Evolutionary conservation across 2,329 filamentous ascomycete genomes (phyloP).

Genomic region (Achaetomium macrosporum): DNA sequence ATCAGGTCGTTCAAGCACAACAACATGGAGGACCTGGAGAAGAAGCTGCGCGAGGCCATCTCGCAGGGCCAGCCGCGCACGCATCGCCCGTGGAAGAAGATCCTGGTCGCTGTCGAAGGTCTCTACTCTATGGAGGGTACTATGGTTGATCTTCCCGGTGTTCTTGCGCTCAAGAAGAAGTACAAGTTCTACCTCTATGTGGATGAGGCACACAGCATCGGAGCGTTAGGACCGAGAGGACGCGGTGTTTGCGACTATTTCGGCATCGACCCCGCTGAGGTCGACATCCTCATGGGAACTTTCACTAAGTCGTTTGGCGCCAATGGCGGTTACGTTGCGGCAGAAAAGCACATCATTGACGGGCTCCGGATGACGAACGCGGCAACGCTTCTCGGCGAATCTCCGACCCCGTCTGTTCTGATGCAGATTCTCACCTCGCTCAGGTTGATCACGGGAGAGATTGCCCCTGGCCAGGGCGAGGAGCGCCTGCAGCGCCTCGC

Average conservation of each 20-base stretch:
- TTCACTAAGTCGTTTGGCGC: constrained; percentile 97
- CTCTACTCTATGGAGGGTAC: constrained; percentile 99
- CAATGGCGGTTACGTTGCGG: constrained; percentile 92
- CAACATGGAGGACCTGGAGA: constrained; percentile 83
- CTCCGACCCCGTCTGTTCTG: constrained; percentile 79
- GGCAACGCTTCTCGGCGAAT: constrained; percentile 79
- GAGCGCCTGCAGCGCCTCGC: constrained; percentile 92
- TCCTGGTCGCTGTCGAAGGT: constrained; percentile 90
- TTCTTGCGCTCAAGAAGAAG: constrained; percentile 80
- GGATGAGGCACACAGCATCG: constrained; percentile 94
- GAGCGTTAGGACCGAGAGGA: constrained; percentile 80
- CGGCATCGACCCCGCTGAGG: constrained; percentile 75
- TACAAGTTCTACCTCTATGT: constrained; percentile 97
- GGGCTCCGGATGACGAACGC: constrained; percentile 84
- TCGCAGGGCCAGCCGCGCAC: constrained; percentile 95
- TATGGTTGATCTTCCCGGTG: constrained; percentile 92
- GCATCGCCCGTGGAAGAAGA: constrained; percentile 99
- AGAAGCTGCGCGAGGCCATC: constrained; percentile 81
- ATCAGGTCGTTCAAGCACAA: constrained; percentile 98
- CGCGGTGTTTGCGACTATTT: constrained; percentile 98
- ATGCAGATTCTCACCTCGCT: constrained; percentile 86
- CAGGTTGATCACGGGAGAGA: constrained; percentile 80
- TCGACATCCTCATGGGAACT: constrained; percentile 97
- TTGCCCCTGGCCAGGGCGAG: constrained; percentile 85
- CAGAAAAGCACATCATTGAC: constrained; percentile 84